These are phyloP conservation scores for Linderina pennispora DNA, from an alignment of 192 early-diverging fungal genomes.

Conservation along the genomic window DNA sequence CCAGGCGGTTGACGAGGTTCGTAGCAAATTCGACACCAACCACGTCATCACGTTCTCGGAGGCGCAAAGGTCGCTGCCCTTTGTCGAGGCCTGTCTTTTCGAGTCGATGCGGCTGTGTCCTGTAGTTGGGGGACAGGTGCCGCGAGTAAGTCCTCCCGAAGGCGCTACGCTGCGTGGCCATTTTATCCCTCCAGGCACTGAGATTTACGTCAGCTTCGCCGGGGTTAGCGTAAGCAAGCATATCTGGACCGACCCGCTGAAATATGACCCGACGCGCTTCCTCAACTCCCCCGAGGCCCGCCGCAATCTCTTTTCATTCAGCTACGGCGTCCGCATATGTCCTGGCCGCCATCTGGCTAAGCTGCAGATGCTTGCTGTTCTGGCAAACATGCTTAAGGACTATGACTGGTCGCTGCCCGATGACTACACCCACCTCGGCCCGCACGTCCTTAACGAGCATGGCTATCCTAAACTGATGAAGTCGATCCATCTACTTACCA, in stretches of 20 bases:
- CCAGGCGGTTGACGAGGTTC: constrained; percentile 9
- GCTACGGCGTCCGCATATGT: constrained; percentile 21
- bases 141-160: background rate
- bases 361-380: constrained; percentile 17
- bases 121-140: constrained; percentile 17
- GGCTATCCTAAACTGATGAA: too few relatives aligned
- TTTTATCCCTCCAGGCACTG: constrained; percentile 11
- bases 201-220: too few relatives aligned
- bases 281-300: constrained; percentile 4
- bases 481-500: too few relatives aligned
- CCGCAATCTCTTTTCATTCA: constrained; percentile 27
- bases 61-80: constrained; percentile 1
- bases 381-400: constrained; percentile 19
- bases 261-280: constrained; percentile 12
- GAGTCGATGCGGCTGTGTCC: constrained; percentile 26
- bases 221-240: too few relatives aligned
- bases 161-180: constrained; percentile 7
- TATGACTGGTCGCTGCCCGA: constrained; percentile 4
- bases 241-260: constrained; percentile 15
- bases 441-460: too few relatives aligned
- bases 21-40: constrained; percentile 1
- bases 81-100: constrained; percentile 24
- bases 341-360: constrained; percentile 28
- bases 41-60: background rate
- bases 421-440: constrained; percentile 5